A percentile compares a stretch with the other conserved stretches of the same genome.
These are phyloP conservation scores for Teunomyces aglyptinius DNA, from an alignment of 805 yeast species.

Conservation along the genomic window DNA sequence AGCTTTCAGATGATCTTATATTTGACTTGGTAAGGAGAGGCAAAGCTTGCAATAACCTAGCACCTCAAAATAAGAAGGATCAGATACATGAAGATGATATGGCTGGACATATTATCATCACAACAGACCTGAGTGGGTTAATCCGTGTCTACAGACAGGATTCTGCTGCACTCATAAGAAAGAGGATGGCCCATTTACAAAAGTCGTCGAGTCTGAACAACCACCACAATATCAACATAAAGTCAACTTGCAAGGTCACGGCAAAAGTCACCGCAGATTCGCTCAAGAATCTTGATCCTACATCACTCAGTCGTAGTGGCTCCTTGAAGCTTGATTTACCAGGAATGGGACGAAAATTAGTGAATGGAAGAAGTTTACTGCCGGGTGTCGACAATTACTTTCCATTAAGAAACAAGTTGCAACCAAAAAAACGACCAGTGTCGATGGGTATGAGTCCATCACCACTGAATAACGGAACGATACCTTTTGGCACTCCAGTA, in stretches of 20 bases:
- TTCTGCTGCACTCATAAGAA: conserved; percentile 48
- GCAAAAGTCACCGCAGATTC: not conserved
- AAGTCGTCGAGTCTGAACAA: conserved; percentile 6
- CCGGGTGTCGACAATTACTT: not conserved
- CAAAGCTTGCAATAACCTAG: conserved; percentile 7
- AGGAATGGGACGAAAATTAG: not conserved
- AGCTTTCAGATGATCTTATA: conserved; percentile 75
- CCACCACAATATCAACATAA: not conserved
- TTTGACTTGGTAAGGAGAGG: conserved; percentile 52
- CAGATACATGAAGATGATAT: conserved; percentile 8
- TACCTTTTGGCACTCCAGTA: not conserved
- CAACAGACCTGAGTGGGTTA: conserved; percentile 71
- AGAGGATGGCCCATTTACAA: conserved; percentile 15
- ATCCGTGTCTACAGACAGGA: conserved; percentile 83
- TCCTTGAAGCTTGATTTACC: conserved; percentile 2
- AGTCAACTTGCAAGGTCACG: not conserved
- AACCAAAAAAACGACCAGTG: not conserved
- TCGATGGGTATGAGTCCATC: not conserved
- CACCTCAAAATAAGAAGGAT: conserved; percentile 6
- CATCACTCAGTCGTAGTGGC: not conserved
- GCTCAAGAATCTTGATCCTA: not conserved
- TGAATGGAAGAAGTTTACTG: not conserved
- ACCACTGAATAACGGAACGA: not conserved
- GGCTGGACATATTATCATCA: conserved; percentile 57
- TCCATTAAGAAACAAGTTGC: not conserved